Conservation (phyloP, 2,329 filamentous ascomycete species). For the Xenoacremonium recifei region DNA sequence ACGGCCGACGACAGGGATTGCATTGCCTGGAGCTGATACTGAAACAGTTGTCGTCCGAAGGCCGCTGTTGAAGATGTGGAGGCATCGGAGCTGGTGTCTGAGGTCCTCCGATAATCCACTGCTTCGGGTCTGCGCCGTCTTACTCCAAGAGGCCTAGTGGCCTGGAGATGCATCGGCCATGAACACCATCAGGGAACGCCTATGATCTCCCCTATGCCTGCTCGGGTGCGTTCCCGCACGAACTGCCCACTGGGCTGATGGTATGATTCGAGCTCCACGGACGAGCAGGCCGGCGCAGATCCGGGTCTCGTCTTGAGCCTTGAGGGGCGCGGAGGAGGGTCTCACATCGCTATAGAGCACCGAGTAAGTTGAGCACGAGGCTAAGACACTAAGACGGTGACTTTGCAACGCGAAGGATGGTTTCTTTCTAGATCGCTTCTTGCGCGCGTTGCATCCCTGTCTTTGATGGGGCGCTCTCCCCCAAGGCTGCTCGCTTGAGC, state of each 20-base stretch:
- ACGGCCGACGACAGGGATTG: slow-evolving; percentile 10
- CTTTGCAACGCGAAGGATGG: too few relatives aligned
- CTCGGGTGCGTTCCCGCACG: not conserved
- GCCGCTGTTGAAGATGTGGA: slow-evolving; percentile 8
- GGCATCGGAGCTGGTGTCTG: not conserved
- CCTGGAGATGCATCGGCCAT: slow-evolving; percentile 9
- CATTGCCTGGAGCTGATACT: slow-evolving; percentile 19
- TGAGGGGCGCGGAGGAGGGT: too few relatives aligned
- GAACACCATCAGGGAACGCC: not conserved
- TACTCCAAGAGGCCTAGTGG: slow-evolving; percentile 12
- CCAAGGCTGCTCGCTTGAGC: too few relatives aligned
- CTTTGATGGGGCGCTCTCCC: too few relatives aligned
- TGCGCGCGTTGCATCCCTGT: too few relatives aligned
- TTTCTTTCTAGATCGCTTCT: too few relatives aligned
- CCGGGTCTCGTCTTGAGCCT: too few relatives aligned
- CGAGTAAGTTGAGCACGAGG: too few relatives aligned
- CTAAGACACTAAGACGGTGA: too few relatives aligned
- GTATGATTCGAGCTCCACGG: slow-evolving; percentile 10
- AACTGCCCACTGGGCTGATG: not conserved
- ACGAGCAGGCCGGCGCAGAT: too few relatives aligned
- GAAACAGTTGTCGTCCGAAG: slow-evolving; percentile 20
- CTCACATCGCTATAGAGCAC: too few relatives aligned
- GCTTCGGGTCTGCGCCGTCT: slow-evolving; percentile 16
- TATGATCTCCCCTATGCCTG: not conserved
- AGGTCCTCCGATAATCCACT: slow-evolving; percentile 8